These are phyloP conservation scores for Candida cerambycidarum DNA, from an alignment of 805 yeast genomes.

Conservation along the genomic window DNA sequence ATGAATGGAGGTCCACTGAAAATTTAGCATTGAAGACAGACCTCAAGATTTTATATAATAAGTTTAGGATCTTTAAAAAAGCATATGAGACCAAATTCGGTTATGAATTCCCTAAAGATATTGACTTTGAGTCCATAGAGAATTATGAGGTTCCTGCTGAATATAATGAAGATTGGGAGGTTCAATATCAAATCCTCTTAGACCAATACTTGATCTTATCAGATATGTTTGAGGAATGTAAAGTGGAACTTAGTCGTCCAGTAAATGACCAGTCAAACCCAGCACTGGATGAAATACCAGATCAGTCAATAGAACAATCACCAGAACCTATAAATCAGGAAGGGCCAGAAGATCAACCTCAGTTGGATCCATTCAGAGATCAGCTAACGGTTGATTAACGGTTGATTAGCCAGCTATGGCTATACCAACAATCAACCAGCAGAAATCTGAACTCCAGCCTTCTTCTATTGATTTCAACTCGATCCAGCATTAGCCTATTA, in stretches of 20 bases:
- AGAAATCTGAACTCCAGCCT: background rate
- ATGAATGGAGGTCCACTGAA: constrained; percentile 19
- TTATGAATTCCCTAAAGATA: background rate
- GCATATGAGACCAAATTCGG: background rate
- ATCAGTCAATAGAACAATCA: too few relatives aligned
- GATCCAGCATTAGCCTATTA: background rate
- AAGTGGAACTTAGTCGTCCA: background rate
- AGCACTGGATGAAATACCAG: too few relatives aligned
- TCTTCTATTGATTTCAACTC: background rate
- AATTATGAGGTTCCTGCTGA: background rate
- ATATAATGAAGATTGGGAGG: constrained; percentile 9
- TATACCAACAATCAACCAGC: too few relatives aligned
- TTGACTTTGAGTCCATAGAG: constrained; percentile 8
- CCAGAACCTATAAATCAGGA: background rate
- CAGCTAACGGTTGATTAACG: background rate
- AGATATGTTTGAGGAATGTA: background rate
- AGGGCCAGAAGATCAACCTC: background rate
- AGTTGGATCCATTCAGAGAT: background rate
- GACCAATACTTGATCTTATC: constrained; percentile 9
- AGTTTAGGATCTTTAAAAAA: background rate
- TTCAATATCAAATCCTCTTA: constrained; percentile 13
- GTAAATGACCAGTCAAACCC: background rate
- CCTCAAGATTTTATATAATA: constrained; percentile 5
- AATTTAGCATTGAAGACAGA: constrained; percentile 16
- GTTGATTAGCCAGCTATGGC: background rate